Base-by-base conservation (phyloP, 805 yeast genomes). In the Pichia insulana region DNA sequence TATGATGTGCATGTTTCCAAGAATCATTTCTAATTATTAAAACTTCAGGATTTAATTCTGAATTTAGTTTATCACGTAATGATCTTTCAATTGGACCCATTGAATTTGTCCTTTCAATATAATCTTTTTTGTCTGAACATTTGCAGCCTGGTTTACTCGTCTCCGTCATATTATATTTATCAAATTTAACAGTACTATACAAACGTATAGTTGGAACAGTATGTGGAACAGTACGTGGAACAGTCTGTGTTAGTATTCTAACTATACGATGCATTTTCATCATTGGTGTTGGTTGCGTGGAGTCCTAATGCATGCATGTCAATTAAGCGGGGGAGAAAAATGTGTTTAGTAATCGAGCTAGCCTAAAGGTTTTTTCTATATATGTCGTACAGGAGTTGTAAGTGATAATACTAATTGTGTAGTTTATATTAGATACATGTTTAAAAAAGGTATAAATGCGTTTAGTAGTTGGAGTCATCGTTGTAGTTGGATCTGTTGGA, bases 1-100 rank as follows among this genome's bases (percentile, higher is more conserved):
- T 80, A 60, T 90, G 97, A 50, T 85, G 89, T 2, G 88, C 76
- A 61, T 90, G 97, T 57, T 83, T 83, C 61, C 77, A 78, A 7
- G 96, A 85, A 61, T 90, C 97, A 58, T 90, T 90, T 44, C 66
- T 67, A 6, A 90, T 70, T 27, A 65, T 70, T 50, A 74, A 68
- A 50, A 49, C 59, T 8, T 56, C 54, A 18, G 76, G 94, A 49
- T 64, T 54, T 37, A 70, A 69, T 30, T 56, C 59, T 6, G 52
- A 47, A 17, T 58, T 49, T 25, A 80, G 53, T 49, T 77, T 78
- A 2, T 56, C 47, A 32, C 63, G 58, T 32, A 80, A 76, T 34
- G 65, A 55, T 30, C 57, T 55, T 43, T 78, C 78, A n/a, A 77
- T 65, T 6, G 83, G 80, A 7, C 54, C 54, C 31, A 37, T 34